phyloP scores from a whole-genome alignment of 2,329 filamentous ascomycete species.

The Dissoconium aciculare region DNA sequence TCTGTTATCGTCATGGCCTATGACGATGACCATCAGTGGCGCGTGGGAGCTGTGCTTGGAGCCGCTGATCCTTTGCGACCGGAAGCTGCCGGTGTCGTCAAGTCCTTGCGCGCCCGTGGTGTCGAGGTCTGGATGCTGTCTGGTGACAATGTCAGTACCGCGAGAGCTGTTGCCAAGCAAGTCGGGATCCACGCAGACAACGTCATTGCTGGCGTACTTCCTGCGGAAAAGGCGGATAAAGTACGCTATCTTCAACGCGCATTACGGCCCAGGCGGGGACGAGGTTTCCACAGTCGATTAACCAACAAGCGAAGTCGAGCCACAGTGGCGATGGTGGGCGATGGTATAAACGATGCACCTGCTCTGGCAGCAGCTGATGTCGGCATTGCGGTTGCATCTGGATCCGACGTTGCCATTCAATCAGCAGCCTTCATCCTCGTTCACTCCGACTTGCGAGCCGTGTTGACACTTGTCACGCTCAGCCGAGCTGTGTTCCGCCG shows the following conservation, averaged over 20 bases:
- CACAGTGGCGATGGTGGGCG: slow-evolving; percentile 69
- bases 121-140: slow-evolving; percentile 84
- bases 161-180: slow-evolving; percentile 57
- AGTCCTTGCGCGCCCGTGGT: slow-evolving; percentile 45
- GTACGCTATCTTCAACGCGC: slow-evolving; percentile 37
- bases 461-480: slow-evolving; percentile 60
- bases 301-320: slow-evolving; percentile 25
- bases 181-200: slow-evolving; percentile 60
- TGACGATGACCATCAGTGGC: slow-evolving; percentile 7
- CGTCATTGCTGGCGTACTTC: slow-evolving; percentile 76
- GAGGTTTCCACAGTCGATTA: neutral
- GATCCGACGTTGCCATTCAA: slow-evolving; percentile 69
- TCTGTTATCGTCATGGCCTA: slow-evolving; percentile 28
- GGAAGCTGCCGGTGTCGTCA: slow-evolving; percentile 47
- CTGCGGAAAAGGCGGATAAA: slow-evolving; percentile 64
- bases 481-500: slow-evolving; percentile 58
- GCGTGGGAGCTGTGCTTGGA: slow-evolving; percentile 44
- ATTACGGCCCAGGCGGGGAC: slow-evolving; percentile 2
- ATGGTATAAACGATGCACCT: slow-evolving; percentile 76
- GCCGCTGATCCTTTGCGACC: slow-evolving; percentile 68
- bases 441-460: slow-evolving; percentile 51
- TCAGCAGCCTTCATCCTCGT: slow-evolving; percentile 71
- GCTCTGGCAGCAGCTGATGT: slow-evolving; percentile 68
- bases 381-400: slow-evolving; percentile 66
- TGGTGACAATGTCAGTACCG: slow-evolving; percentile 78